Evolutionary conservation across 2,329 filamentous ascomycete genomes (phyloP).

Genomic region (Biscogniauxia marginata): DNA sequence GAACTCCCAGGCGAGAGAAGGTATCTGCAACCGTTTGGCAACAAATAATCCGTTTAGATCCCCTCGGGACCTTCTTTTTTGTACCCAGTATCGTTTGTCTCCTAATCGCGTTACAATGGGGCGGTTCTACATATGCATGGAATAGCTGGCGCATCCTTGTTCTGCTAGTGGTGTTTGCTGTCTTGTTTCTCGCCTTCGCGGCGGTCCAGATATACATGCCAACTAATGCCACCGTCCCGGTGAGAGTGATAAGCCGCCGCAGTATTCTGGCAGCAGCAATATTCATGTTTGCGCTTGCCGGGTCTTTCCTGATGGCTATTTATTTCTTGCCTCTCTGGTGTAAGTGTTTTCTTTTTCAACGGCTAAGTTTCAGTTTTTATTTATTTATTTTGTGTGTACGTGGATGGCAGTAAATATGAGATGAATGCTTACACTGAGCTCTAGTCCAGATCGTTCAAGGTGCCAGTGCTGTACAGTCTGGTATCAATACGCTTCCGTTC

Average conservation of each 20-base stretch:
- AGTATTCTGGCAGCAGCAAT: conserved; percentile 47
- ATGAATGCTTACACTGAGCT: conserved; percentile 15
- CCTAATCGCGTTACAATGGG: conserved; percentile 64
- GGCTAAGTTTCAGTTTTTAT: background rate
- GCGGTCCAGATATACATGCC: conserved; percentile 53
- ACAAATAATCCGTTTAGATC: conserved; percentile 51
- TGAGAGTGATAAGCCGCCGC: conserved; percentile 52
- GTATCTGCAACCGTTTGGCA: conserved; percentile 30
- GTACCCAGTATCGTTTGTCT: conserved; percentile 59
- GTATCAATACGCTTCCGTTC: conserved; percentile 56
- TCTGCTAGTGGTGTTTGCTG: conserved; percentile 51
- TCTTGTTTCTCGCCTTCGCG: conserved; percentile 47
- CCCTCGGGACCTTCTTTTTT: conserved; percentile 58
- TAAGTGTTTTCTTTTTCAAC: conserved; percentile 18
- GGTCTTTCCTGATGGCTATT: conserved; percentile 52
- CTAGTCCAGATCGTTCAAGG: conserved; percentile 54
- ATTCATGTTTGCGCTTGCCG: conserved; percentile 33
- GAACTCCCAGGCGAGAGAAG: conserved; percentile 34
- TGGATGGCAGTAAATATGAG: no score
- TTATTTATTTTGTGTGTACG: no score
- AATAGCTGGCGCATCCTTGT: conserved; percentile 50
- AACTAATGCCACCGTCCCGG: conserved; percentile 56
- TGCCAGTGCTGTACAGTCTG: conserved; percentile 52
- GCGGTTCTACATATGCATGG: conserved; percentile 51
- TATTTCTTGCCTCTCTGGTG: conserved; percentile 57